Percentiles rank a stretch among this genome's conserved stretches.
Evolutionary conservation across 1,139 yeast species (phyloP).

Genomic region (Candida sp.): DNA sequence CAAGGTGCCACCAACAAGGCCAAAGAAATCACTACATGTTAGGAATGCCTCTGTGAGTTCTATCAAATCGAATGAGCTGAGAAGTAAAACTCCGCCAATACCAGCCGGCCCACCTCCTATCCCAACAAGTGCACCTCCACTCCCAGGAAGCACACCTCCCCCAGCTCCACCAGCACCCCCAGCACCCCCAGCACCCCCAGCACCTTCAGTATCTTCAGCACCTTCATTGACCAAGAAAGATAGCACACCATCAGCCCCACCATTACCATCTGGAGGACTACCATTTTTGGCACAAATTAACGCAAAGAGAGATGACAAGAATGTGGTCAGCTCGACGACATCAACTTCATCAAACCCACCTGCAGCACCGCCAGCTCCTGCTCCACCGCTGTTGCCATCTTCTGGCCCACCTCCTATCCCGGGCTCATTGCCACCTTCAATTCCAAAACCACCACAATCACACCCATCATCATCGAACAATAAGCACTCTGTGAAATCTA

Average conservation of each 20-base stretch:
- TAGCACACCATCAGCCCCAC: slow-evolving; percentile 17
- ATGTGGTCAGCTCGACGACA: slow-evolving; percentile 55
- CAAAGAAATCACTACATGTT: slow-evolving; percentile 36
- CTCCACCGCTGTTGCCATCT: slow-evolving; percentile 9
- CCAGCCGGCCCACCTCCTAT: slow-evolving; percentile 21
- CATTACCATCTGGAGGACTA: slow-evolving; percentile 28
- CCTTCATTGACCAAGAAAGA: slow-evolving; percentile 13
- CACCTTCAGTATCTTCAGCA: too few relatives aligned
- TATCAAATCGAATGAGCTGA: slow-evolving; percentile 20
- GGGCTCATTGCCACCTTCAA: slow-evolving; percentile 9
- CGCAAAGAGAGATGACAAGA: slow-evolving; percentile 55
- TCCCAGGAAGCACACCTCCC: slow-evolving; percentile 17
- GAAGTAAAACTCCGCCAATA: slow-evolving; percentile 15
- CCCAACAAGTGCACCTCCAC: slow-evolving; percentile 18
- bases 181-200: slow-evolving; percentile 24
- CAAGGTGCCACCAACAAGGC: slow-evolving; percentile 29
- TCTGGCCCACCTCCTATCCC: slow-evolving; percentile 9
- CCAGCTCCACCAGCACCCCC: slow-evolving; percentile 19
- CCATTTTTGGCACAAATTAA: slow-evolving; percentile 63
- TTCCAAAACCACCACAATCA: slow-evolving; percentile 13
- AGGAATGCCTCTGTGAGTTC: slow-evolving; percentile 22
- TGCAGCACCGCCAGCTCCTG: slow-evolving; percentile 1
- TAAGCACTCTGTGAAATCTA: slow-evolving; percentile 21
- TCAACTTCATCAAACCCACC: slow-evolving; percentile 12
- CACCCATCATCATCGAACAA: not conserved